These are phyloP conservation scores for Hordeum pubiflorum DNA, from an alignment of 202 grass and related monocot genomes.

Conservation along the genomic window DNA sequence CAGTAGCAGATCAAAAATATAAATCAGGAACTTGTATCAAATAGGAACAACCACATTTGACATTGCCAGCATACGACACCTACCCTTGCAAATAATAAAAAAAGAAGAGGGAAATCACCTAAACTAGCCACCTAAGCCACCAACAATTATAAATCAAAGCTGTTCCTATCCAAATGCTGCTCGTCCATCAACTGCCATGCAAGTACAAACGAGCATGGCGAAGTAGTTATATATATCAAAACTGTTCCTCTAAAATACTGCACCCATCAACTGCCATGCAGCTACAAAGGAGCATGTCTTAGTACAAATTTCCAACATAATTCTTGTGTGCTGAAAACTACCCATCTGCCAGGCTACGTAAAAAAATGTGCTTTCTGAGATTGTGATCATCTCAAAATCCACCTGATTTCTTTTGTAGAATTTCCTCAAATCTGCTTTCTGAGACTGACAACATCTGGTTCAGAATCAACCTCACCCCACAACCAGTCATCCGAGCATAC, in stretches of 20 bases:
- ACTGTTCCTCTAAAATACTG: neutral
- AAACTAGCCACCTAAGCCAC: constrained; percentile 11
- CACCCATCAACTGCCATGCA: neutral
- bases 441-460: constrained; percentile 67
- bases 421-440: constrained; percentile 51
- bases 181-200: neutral
- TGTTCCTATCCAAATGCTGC: neutral
- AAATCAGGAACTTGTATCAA: neutral
- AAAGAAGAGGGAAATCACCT: neutral
- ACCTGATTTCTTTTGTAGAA: constrained; percentile 47
- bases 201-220: neutral
- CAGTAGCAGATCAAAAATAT: neutral
- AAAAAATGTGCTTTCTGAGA: neutral
- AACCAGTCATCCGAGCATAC: constrained; percentile 46
- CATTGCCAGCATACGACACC: neutral
- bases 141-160: neutral
- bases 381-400: constrained; percentile 19
- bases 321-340: neutral
- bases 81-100: neutral
- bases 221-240: neutral
- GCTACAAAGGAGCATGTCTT: neutral
- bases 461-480: constrained; percentile 61
- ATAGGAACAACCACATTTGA: neutral
- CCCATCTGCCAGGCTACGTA: neutral
- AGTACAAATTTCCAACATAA: neutral